Base-by-base conservation (phyloP, 1,284 basidiomycete genomes). In the Cryptococcus sp. region DNA sequence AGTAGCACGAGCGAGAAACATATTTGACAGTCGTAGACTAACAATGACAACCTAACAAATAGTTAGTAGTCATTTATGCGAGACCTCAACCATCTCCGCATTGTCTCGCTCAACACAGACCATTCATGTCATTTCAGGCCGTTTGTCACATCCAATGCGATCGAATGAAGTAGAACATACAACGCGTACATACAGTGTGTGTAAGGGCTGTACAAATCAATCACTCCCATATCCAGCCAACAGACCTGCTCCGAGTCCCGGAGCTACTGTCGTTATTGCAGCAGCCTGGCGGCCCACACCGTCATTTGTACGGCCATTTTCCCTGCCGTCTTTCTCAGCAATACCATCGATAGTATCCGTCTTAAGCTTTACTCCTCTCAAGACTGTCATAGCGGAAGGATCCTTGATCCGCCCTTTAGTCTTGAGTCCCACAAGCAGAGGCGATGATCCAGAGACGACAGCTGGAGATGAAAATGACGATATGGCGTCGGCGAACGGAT, bases 401-500 rank as follows among this genome's bases (percentile, higher is more conserved):
- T 44, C 41, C 22, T 44, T 44, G 41, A 44, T 44, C 41, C 41
- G 41, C 41, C 41, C 41, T 44, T 44, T 44, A 8, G n/a, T 44
- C 29, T 34, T 34, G 29, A 34, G 29, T 34, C 29, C 29, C 29
- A 34, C 3, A 34, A 34, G 29, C 13, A 34, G 8, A 10, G 26
- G 26, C 26, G 29, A 34, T 34, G 29, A 10, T 10, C 29, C 8
- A 10, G 2, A 2, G 8, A 7, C 29, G 29, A 34, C 13, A 10
- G 29, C 29, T 13, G 29, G 29, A 2, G 29, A 34, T 29, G 26
- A 34, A 13, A 34, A 34, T 4, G 26, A 29, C 5, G 26, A 29
- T 29, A 10, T 8, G 22, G 22, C 8, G 41, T 4, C 41, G n/a
- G 41, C 66, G 49, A 77, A 77, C 7, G 74, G 73, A 55, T 74